A percentile compares a stretch with the other conserved stretches of the same genome.
phyloP scores from a whole-genome alignment of 1,284 basidiomycete species.

The Nidula niveotomentosa region DNA sequence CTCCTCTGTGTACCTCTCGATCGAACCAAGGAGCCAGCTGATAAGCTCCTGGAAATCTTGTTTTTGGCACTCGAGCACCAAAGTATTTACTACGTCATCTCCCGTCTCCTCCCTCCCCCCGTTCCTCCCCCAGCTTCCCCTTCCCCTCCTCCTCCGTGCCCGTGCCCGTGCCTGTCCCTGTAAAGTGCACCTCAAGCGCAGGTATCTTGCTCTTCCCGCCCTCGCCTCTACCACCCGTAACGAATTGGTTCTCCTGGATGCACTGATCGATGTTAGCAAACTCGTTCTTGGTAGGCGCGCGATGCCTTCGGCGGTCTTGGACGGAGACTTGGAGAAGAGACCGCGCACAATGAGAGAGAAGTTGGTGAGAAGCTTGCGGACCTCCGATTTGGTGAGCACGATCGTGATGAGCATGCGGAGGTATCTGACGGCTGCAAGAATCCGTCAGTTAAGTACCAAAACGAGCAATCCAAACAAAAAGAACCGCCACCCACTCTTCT shows the following conservation, averaged over 20 bases:
- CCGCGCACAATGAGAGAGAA: constrained; percentile 85
- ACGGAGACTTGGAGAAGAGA: constrained; percentile 76
- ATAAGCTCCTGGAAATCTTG: background rate
- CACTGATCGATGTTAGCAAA: constrained; percentile 72
- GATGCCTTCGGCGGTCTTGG: constrained; percentile 70
- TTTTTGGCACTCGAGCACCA: constrained; percentile 90
- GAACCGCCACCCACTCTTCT: constrained; percentile 42
- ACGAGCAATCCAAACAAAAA: background rate
- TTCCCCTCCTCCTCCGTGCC: constrained; percentile 32
- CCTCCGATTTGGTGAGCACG: constrained; percentile 88
- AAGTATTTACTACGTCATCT: constrained; percentile 44
- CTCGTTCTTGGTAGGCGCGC: constrained; percentile 62
- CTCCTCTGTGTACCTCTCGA: background rate
- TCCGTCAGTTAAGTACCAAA: background rate
- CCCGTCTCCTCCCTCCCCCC: too few species aligned
- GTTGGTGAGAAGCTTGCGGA: constrained; percentile 86
- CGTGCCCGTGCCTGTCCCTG: constrained; percentile 10
- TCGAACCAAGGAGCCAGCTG: background rate
- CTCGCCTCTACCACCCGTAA: constrained; percentile 47
- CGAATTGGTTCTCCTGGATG: constrained; percentile 61
- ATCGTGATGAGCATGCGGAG: constrained; percentile 82
- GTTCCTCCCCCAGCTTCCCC: constrained; percentile 11
- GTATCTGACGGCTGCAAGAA: constrained; percentile 66
- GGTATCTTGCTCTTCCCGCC: constrained; percentile 45
- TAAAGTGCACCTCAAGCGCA: constrained; percentile 49